Percentiles rank a stretch among this genome's conserved stretches.
phyloP scores from a whole-genome alignment of 768 basidiomycete species.

The Naganishia vaughanmartiniae region DNA sequence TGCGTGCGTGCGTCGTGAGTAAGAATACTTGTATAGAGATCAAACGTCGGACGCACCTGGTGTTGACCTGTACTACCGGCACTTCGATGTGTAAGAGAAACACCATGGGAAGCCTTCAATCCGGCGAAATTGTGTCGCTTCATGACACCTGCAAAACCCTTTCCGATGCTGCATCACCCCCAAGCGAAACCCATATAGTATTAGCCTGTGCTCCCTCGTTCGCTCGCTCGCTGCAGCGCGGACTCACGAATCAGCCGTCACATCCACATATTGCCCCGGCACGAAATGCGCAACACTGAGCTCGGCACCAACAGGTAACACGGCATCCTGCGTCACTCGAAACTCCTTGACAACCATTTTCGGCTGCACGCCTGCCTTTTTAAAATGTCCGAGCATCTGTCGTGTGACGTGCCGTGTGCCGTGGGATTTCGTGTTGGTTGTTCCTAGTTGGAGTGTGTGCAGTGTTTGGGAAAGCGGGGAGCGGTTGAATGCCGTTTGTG shows the following conservation, averaged over 20 bases:
- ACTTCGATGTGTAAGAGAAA: slow-evolving; percentile 87
- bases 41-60: slow-evolving; percentile 73
- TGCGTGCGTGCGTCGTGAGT: background rate
- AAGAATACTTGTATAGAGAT: too few relatives aligned
- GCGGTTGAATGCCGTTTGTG: slow-evolving; percentile 29
- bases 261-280: slow-evolving; percentile 93
- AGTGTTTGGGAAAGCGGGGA: slow-evolving; percentile 62
- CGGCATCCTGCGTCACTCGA: slow-evolving; percentile 79
- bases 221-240: too few relatives aligned
- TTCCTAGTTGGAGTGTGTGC: slow-evolving; percentile 91
- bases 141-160: slow-evolving; percentile 96
- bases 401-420: slow-evolving; percentile 53
- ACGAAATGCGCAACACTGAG: slow-evolving; percentile 92
- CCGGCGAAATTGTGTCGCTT: slow-evolving; percentile 93
- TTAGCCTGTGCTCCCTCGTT: too few relatives aligned
- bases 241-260: slow-evolving; percentile 81
- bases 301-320: slow-evolving; percentile 86
- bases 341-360: slow-evolving; percentile 77
- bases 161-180: slow-evolving; percentile 69
- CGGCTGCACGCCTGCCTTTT: slow-evolving; percentile 72
- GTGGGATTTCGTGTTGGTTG: slow-evolving; percentile 61
- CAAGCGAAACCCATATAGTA: too few relatives aligned
- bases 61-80: slow-evolving; percentile 91
- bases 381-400: slow-evolving; percentile 86
- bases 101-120: slow-evolving; percentile 89